Evolutionary conservation across 805 yeast species (phyloP), one percentile per base, ranked within the genome.

Genomic region (Wickerhamia fluorescens): DNA sequence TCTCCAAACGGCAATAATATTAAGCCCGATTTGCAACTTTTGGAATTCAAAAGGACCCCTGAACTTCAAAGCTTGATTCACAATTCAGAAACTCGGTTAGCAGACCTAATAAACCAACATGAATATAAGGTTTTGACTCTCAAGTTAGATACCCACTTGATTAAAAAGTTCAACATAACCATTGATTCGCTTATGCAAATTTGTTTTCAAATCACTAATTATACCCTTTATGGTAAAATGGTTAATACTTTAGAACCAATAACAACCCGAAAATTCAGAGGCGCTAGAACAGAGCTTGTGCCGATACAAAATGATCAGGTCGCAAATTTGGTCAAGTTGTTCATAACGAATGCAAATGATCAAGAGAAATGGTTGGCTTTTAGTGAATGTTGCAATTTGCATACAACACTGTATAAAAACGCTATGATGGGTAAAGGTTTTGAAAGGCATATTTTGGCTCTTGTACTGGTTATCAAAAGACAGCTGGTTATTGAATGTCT

Each of bases 371-470:
- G 78, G 78, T 56, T 53, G 8, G 56, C 41, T 6, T 71, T 80
- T 37, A 51, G 61, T 16, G 57, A 64, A 16, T 67, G 79, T 20
- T 71, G 85, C 34, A 49, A 56, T 11, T 57, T 47, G 16, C 88
- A 81, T 46, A 58, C 67, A 2, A 42, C 47, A 6, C 66, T 63
- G 35, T 65, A 77, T 30, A 63, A 48, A 11, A 58, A 51, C 18
- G 78, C 85, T 0, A 66, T 76, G 56, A 49, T 53, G 14, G 89
- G 89, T 1, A 47, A 58, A 27, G 87, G 89, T 2, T 82, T 77
- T 47, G 88, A 79, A 47, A 68, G 85, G 38, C 89, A 82, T 53
- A 60, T 78, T 40, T 71, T 72, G 40, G 78, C 87, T 0, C 54
- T 82, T 25, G 63, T 73, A 25, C 75, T 78, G 20, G 74, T 70